Base-by-base conservation (phyloP, 163 green algal genomes). In the Coccomyxa subellipsoidea region DNA sequence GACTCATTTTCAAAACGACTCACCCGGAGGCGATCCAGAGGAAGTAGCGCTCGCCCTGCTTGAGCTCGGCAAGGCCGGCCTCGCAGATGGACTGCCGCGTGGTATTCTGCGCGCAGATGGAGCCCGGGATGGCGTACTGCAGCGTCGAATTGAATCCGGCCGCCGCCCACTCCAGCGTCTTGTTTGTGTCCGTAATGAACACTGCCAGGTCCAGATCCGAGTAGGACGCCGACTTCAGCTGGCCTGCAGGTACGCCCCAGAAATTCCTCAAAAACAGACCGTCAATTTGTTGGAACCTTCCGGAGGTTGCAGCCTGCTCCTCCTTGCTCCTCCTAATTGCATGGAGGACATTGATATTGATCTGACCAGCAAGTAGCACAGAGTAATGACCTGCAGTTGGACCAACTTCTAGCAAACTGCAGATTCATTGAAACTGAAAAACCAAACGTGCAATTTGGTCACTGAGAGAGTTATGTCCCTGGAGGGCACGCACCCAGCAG, bases 11-110 rank as follows among this genome's bases (percentile, higher is more conserved):
- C 7, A 35, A 31, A 31, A 27, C 9, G 31, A 39, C 70, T 25
- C 70, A 77, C 70, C 70, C 70, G 70, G 27, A 38, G 34, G 70
- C 70, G 32, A 39, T 32, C 70, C 70, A 77, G 70, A 77, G 32
- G 70, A 47, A 77, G 70, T 77, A 77, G 32, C 70, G 70, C 70
- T 77, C 70, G 32, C 18, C 23, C 32, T n/a, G 32, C 12, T 77
- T 77, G 70, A 77, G 70, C 70, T 40, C 70, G 31, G 70, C 70
- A 12, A 77, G 32, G 18, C 32, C 70, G 32, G 70, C 70, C 32
- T 77, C 70, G 70, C 70, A 77, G 32, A 77, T 38, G 32, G 18
- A 27, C 32, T 40, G 70, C 70, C 34, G 70, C 8, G 70, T 31
- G 2, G 70, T 77, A 31, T 38, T 77, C 70, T 77, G 70, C 10